A percentile compares a stretch with the other conserved stretches of the same genome.
Conservation (phyloP, 306 rosid genomes). For the Quercus cerris region DNA sequence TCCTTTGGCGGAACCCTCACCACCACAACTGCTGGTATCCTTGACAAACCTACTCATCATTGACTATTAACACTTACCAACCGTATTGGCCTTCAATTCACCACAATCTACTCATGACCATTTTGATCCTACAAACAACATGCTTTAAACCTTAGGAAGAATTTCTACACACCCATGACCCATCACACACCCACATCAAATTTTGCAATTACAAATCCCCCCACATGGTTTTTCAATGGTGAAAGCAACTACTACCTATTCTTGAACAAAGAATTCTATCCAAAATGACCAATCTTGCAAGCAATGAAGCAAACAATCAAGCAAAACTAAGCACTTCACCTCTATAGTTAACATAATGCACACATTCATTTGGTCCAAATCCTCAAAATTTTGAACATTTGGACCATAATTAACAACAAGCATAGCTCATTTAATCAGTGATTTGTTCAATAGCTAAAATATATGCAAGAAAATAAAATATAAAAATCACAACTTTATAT, state of each 20-base stretch:
- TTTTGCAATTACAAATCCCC: background rate
- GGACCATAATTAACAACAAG: background rate
- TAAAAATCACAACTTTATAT: background rate
- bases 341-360: background rate
- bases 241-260: background rate
- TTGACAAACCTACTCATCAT: conserved; percentile 42
- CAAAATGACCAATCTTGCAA: background rate
- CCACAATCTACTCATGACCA: background rate
- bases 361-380: background rate
- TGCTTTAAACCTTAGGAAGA: background rate
- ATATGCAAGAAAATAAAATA: background rate
- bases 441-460: background rate
- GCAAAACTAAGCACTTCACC: background rate
- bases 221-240: background rate
- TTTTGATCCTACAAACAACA: background rate
- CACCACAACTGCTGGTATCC: conserved; percentile 22
- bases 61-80: background rate
- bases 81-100: background rate
- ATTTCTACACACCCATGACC: background rate
- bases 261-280: background rate
- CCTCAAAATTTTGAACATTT: background rate
- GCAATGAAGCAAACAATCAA: background rate
- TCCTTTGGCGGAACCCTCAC: conserved; percentile 16
- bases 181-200: background rate
- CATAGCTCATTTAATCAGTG: background rate